Evolutionary conservation across 179 eudicot species (phyloP).

Genomic region (Spergularia azorica): DNA sequence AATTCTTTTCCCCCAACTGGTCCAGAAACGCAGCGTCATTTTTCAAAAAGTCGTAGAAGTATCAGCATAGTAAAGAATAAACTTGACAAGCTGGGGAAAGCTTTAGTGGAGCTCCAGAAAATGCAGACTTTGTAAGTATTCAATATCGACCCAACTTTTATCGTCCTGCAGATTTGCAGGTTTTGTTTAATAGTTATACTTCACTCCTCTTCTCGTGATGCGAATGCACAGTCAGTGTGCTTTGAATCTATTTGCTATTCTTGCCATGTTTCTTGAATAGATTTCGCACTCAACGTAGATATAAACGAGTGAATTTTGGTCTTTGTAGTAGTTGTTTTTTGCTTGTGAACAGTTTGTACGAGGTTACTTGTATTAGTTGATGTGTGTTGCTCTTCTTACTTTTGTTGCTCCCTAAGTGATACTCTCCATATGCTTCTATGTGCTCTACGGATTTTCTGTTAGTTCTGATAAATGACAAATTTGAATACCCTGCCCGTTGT

Average conservation of each 20-base stretch:
- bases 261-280: background rate
- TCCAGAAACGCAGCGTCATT: slow-evolving; percentile 54
- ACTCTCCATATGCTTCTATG: background rate
- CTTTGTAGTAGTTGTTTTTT: background rate
- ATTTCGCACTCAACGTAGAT: background rate
- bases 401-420: background rate
- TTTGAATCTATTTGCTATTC: background rate
- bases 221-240: background rate
- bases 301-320: background rate
- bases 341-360: background rate
- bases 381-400: background rate
- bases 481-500: background rate
- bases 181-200: background rate
- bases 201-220: background rate
- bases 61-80: slow-evolving; percentile 45
- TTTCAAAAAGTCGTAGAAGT: slow-evolving; percentile 50
- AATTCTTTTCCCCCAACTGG: slow-evolving; percentile 46
- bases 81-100: slow-evolving; percentile 45
- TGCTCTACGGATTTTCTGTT: background rate
- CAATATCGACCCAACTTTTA: background rate
- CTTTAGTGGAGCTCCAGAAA: slow-evolving; percentile 35
- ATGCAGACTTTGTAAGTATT: slow-evolving; percentile 45
- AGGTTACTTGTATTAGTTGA: background rate
- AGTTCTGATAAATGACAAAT: background rate
- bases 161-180: background rate